A percentile compares a stretch with the other conserved stretches of the same genome.
phyloP scores from a whole-genome alignment of 495 filamentous ascomycete genomes.

The Xylaria palmicola region DNA sequence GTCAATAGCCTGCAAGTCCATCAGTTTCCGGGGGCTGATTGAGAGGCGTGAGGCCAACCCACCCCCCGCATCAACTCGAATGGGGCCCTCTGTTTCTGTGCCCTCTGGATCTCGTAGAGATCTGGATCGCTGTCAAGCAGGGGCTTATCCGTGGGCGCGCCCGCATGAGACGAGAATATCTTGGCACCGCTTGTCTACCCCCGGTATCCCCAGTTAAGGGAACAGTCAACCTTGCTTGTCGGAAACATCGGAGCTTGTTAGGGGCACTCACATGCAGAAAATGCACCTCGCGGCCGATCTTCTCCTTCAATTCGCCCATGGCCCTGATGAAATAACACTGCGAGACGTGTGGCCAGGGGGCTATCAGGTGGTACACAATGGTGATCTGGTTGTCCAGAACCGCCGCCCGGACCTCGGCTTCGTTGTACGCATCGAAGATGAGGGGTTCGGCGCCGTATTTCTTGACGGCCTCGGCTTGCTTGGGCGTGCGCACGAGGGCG shows the following conservation, averaged over 20 bases:
- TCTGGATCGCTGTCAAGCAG: constrained; percentile 43
- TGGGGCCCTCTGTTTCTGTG: constrained; percentile 6
- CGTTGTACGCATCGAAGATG: constrained; percentile 31
- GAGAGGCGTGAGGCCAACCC: too few relatives aligned
- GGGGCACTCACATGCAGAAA: constrained; percentile 39
- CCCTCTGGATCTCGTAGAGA: constrained; percentile 44
- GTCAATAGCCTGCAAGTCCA: constrained; percentile 23
- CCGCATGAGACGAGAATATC: constrained; percentile 28
- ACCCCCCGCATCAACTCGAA: constrained; percentile 13
- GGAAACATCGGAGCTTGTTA: not conserved
- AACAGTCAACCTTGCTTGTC: not conserved
- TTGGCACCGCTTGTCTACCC: constrained; percentile 32
- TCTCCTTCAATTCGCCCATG: constrained; percentile 39
- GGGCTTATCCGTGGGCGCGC: constrained; percentile 33
- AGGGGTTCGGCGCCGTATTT: constrained; percentile 46
- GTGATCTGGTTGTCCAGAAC: constrained; percentile 46
- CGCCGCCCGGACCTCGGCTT: constrained; percentile 23
- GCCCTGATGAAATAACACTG: constrained; percentile 41
- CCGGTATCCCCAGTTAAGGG: not conserved
- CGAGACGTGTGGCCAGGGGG: constrained; percentile 20
- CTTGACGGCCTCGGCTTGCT: constrained; percentile 42
- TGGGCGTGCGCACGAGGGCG: constrained; percentile 42
- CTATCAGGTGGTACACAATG: constrained; percentile 45
- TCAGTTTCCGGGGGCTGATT: not conserved
- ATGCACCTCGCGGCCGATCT: constrained; percentile 41